phyloP scores from a whole-genome alignment of 495 filamentous ascomycete genomes.

The Penicillium salamii region DNA sequence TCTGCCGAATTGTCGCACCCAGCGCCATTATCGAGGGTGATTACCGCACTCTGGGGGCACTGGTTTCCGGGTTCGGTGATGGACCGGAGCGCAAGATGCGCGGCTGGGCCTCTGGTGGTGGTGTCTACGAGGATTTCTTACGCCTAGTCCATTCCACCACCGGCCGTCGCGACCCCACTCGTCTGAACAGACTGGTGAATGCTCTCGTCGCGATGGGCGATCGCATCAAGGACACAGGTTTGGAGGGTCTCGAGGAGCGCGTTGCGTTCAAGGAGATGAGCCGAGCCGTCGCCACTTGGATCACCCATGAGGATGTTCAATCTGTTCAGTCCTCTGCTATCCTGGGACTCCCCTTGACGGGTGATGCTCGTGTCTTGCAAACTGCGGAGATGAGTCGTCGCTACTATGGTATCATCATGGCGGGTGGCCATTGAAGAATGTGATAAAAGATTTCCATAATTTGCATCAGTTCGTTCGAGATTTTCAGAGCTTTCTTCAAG shows the following conservation, averaged over 20 bases:
- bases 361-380: slow-evolving; percentile 66
- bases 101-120: slow-evolving; percentile 73
- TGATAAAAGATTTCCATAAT: neutral
- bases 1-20: slow-evolving; percentile 74
- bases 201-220: slow-evolving; percentile 63
- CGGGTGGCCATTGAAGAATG: slow-evolving; percentile 35
- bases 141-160: slow-evolving; percentile 47
- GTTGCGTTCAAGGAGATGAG: slow-evolving; percentile 73
- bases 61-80: slow-evolving; percentile 65
- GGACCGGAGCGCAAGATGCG: slow-evolving; percentile 45
- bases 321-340: slow-evolving; percentile 47
- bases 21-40: slow-evolving; percentile 74
- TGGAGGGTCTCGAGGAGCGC: slow-evolving; percentile 71
- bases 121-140: slow-evolving; percentile 80
- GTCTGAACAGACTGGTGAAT: slow-evolving; percentile 58
- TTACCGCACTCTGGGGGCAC: slow-evolving; percentile 57
- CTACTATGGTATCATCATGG: slow-evolving; percentile 60
- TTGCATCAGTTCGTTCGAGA: slow-evolving; percentile 1
- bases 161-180: slow-evolving; percentile 34
- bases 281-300: slow-evolving; percentile 55
- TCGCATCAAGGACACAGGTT: slow-evolving; percentile 48
- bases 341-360: slow-evolving; percentile 66
- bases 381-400: slow-evolving; percentile 64
- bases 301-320: slow-evolving; percentile 55
- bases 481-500: neutral